Percentiles rank a stretch among this genome's conserved stretches.
Conservation (phyloP, 2,329 filamentous ascomycete species). For the Botrytis porri region DNA sequence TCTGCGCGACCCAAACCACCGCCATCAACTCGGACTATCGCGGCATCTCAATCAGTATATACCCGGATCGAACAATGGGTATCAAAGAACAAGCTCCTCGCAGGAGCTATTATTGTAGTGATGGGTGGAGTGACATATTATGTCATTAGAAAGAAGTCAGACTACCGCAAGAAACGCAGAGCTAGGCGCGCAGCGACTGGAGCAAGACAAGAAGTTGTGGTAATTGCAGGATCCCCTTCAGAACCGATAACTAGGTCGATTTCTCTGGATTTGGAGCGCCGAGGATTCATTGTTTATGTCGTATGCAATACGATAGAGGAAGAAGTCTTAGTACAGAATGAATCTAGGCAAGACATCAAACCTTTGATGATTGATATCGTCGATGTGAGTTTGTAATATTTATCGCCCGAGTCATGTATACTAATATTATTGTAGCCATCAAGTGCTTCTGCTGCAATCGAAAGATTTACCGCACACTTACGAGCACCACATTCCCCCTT, state of each 20-base stretch:
- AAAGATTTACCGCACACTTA: slow-evolving; percentile 68
- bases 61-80: slow-evolving; percentile 70
- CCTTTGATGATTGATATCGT: slow-evolving; percentile 80
- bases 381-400: slow-evolving; percentile 54
- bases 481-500: slow-evolving; percentile 73
- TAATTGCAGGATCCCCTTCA: slow-evolving; percentile 83
- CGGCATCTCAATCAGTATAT: slow-evolving; percentile 37
- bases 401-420: not conserved
- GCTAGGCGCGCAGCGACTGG: slow-evolving; percentile 80
- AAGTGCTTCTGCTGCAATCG: slow-evolving; percentile 65
- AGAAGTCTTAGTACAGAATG: slow-evolving; percentile 71
- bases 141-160: slow-evolving; percentile 53
- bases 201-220: slow-evolving; percentile 78
- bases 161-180: slow-evolving; percentile 61
- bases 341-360: slow-evolving; percentile 77
- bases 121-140: slow-evolving; percentile 61
- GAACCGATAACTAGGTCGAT: slow-evolving; percentile 82
- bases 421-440: slow-evolving; percentile 52
- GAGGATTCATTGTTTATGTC: slow-evolving; percentile 91
- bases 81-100: slow-evolving; percentile 66
- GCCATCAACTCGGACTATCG: slow-evolving; percentile 32
- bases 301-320: slow-evolving; percentile 84
- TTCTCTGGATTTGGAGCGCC: slow-evolving; percentile 80
- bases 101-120: slow-evolving; percentile 67
- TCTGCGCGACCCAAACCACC: slow-evolving; percentile 60